phyloP scores from a whole-genome alignment of 306 rosid species.

The Prunus mongolica region DNA sequence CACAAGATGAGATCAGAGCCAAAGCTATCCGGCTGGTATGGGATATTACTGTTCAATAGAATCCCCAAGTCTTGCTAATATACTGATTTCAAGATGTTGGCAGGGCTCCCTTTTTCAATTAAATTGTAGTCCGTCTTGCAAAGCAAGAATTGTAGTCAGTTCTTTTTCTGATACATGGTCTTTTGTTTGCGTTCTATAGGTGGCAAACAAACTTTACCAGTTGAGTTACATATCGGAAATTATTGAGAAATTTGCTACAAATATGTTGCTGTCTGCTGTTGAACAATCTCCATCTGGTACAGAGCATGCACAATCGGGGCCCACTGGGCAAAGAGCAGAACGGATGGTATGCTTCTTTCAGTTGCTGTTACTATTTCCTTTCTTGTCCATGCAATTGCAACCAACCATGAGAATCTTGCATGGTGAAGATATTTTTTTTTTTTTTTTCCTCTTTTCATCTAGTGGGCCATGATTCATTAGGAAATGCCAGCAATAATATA shows the following conservation, averaged over 20 bases:
- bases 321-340: slow-evolving; percentile 45
- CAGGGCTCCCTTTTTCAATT: slow-evolving; percentile 3
- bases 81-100: slow-evolving; percentile 12
- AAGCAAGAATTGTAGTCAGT: slow-evolving; percentile 10
- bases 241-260: slow-evolving; percentile 74
- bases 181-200: slow-evolving; percentile 44
- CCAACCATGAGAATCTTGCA: slow-evolving; percentile 1
- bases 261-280: slow-evolving; percentile 72
- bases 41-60: slow-evolving; percentile 1
- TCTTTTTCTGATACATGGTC: not conserved
- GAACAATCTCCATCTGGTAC: slow-evolving; percentile 40
- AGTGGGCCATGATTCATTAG: not conserved
- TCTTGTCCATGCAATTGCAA: not conserved
- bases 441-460: not conserved
- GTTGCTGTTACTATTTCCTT: not conserved
- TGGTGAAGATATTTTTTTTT: not conserved
- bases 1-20: slow-evolving; percentile 94
- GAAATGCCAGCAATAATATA: not conserved
- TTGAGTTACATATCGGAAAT: slow-evolving; percentile 69
- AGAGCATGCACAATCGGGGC: slow-evolving; percentile 48
- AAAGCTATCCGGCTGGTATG: slow-evolving; percentile 97
- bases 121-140: not conserved
- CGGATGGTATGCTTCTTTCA: slow-evolving; percentile 38
- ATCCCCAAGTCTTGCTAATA: not conserved
- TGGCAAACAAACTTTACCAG: slow-evolving; percentile 93